Evolutionary conservation across 23 red algal genomes (phyloP), one percentile per base, ranked within the genome.

Genomic region (Agarophyton chilense): DNA sequence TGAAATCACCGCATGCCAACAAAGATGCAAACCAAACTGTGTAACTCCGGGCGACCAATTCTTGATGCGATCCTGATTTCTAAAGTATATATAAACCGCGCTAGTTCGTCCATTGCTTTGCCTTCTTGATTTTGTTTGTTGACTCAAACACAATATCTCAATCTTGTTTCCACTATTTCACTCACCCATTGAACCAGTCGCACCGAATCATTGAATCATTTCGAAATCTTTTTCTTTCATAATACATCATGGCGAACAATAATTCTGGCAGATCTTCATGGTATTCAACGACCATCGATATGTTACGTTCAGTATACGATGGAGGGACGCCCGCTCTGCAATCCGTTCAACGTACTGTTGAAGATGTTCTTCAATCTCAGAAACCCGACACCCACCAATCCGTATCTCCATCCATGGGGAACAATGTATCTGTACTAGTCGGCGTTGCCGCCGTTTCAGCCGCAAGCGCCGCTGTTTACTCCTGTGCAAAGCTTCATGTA

Each of bases 81-180:
- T n/a, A n/a, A n/a, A n/a, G n/a, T n/a, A n/a, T n/a, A n/a, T 70
- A 70, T 70, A 70, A 42, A 70, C 11, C 64, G 32, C 19, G 13
- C 33, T 24, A 35, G 19, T 5, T 22, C 38, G 64, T 41, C 34
- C n/a, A 16, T 22, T 66, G 38, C 64, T 16, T 42, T 70, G 6
- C 34, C 21, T 70, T 70, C 64, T 70, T 70, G 14, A 3, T 35
- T 42, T 33, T 22, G 35, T 42, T 36, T 26, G 64, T 22, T 41
- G 32, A 18, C 34, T 70, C 21, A 58, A 25, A 58, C 24, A 28
- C 55, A 21, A 3, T 10, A 29, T 58, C n/a, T 58, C n/a, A n/a
- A 26, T 29, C 22, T 28, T 17, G 29, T 17, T 0, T 17, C 24
- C 55, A 4, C 22, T 28, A 28, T 58, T 28, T 11, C 2, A 7